Percentiles rank a stretch among this genome's conserved stretches.
These are phyloP conservation scores for Ophioceras dolichostomum DNA, from an alignment of 2,329 filamentous ascomycete species.

Conservation along the genomic window DNA sequence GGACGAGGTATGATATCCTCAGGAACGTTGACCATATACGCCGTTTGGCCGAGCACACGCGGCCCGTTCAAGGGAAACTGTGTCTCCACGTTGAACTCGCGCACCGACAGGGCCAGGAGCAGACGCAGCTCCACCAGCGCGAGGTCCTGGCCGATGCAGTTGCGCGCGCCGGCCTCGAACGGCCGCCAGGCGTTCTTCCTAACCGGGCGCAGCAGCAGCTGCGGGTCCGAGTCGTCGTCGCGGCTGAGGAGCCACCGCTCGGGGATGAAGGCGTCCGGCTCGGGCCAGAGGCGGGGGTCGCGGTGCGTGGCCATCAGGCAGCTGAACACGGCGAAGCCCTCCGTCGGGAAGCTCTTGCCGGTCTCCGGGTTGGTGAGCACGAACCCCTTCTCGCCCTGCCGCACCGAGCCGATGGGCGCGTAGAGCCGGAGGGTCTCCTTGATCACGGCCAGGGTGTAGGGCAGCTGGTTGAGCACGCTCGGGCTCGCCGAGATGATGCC, in stretches of 20 bases:
- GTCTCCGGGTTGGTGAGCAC: conserved; percentile 27
- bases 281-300: conserved; percentile 22
- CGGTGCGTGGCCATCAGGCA: conserved; percentile 15
- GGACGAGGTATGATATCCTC: no score
- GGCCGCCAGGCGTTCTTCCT: conserved; percentile 36
- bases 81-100: conserved; percentile 34
- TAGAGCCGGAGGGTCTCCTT: conserved; percentile 41
- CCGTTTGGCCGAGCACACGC: no score
- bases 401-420: conserved; percentile 30
- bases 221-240: conserved; percentile 18
- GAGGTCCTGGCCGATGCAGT: conserved; percentile 44
- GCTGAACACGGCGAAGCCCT: conserved; percentile 17
- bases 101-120: conserved; percentile 32
- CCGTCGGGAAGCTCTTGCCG: conserved; percentile 25
- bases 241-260: conserved; percentile 24
- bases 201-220: conserved; percentile 2
- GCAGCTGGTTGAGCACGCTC: conserved; percentile 33
- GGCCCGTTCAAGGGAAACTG: conserved; percentile 21
- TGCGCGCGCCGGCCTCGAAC: conserved; percentile 38
- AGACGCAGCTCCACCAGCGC: conserved; percentile 38
- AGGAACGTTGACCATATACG: no score
- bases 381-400: conserved; percentile 19
- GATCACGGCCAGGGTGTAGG: conserved; percentile 37
- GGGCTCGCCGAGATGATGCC: conserved; percentile 26
- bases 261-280: conserved; percentile 24